Evolutionary conservation across 2,329 filamentous ascomycete genomes (phyloP).

Genomic region (Pseudocercospora eumusae): DNA sequence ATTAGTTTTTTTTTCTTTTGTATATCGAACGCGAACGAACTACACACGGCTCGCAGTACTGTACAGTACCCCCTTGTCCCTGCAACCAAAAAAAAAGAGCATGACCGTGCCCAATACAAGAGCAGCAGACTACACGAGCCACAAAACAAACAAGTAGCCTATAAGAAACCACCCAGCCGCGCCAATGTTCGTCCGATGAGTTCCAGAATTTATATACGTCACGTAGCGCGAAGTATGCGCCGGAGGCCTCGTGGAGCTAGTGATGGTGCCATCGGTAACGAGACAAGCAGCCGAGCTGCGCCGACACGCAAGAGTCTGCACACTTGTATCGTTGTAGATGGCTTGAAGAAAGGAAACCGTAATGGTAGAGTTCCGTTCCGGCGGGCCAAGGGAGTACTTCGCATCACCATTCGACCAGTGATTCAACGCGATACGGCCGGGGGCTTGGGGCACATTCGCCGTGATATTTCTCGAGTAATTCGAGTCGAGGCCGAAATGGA

Average conservation of each 20-base stretch:
- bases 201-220: neutral
- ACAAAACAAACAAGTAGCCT: neutral
- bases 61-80: too few species aligned
- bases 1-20: too few species aligned
- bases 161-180: neutral
- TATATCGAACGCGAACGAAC: too few species aligned
- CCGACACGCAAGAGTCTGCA: neutral
- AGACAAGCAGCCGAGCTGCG: neutral
- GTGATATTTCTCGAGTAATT: conserved; percentile 9
- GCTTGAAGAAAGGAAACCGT: conserved; percentile 10
- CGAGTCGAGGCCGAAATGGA: conserved; percentile 7
- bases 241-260: neutral
- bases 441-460: conserved; percentile 10
- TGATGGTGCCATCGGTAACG: conserved; percentile 1
- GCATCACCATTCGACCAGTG: conserved; percentile 15
- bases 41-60: too few species aligned
- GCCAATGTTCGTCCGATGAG: too few species aligned
- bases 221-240: neutral
- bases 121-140: neutral
- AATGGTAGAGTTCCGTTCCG: neutral
- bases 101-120: too few species aligned
- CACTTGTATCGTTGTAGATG: conserved; percentile 8
- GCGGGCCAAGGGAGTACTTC: conserved; percentile 5
- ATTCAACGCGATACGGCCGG: conserved; percentile 7
- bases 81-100: too few species aligned